Evolutionary conservation across 2,329 filamentous ascomycete species (phyloP).

Genomic region (Penicillium sp.): DNA sequence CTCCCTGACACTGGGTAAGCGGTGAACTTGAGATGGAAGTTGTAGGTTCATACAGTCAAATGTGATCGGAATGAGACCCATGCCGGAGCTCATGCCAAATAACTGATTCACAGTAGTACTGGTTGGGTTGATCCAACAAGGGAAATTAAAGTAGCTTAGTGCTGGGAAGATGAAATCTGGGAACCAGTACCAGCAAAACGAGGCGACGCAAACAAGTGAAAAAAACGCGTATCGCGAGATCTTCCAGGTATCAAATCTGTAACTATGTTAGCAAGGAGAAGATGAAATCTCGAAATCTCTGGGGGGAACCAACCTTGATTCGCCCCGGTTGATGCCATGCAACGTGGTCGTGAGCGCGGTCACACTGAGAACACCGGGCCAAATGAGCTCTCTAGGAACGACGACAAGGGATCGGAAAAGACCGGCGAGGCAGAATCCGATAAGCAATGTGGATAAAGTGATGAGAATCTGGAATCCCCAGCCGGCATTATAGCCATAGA

Average conservation of each 20-base stretch:
- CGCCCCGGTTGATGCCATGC: slow-evolving; percentile 60
- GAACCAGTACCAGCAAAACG: slow-evolving; percentile 37
- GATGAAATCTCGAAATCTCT: slow-evolving; percentile 12
- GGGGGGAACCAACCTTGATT: slow-evolving; percentile 33
- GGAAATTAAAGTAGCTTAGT: slow-evolving; percentile 35
- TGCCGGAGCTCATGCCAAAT: slow-evolving; percentile 33
- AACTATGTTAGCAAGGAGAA: slow-evolving; percentile 40
- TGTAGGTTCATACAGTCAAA: slow-evolving; percentile 42
- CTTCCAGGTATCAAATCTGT: slow-evolving; percentile 43
- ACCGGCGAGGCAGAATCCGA: slow-evolving; percentile 63
- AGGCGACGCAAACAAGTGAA: slow-evolving; percentile 19
- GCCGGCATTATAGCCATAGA: slow-evolving; percentile 30
- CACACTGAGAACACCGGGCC: slow-evolving; percentile 56
- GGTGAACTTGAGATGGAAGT: neutral
- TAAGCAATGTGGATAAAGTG: slow-evolving; percentile 68
- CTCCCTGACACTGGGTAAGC: slow-evolving; percentile 23
- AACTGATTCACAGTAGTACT: slow-evolving; percentile 33
- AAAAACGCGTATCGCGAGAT: slow-evolving; percentile 39
- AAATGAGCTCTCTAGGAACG: slow-evolving; percentile 63
- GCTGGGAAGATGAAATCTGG: slow-evolving; percentile 36
- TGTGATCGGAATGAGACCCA: slow-evolving; percentile 38
- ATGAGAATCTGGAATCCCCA: slow-evolving; percentile 45
- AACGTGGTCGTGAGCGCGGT: slow-evolving; percentile 71
- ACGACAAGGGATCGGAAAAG: slow-evolving; percentile 64
- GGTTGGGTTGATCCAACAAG: slow-evolving; percentile 35